These are phyloP conservation scores for Ceratobasidium sp. DNA, from an alignment of 1,284 basidiomycete genomes.

Conservation along the genomic window DNA sequence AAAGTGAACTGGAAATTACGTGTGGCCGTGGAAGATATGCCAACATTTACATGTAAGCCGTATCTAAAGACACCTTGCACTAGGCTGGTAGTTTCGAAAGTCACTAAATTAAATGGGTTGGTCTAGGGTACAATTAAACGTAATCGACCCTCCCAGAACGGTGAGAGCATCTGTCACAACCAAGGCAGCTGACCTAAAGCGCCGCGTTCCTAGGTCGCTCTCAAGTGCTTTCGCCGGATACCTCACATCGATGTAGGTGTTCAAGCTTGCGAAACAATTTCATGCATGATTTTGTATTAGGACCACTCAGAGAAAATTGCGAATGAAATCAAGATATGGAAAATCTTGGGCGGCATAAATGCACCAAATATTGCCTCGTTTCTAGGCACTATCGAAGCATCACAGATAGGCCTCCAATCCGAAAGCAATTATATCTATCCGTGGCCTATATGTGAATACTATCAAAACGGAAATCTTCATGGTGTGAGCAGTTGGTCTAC, in stretches of 20 bases:
- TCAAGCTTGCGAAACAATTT: not conserved
- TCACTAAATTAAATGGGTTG: no score
- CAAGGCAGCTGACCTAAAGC: not conserved
- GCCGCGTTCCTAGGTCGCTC: not conserved
- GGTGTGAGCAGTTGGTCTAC: not conserved
- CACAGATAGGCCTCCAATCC: not conserved
- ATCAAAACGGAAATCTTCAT: not conserved
- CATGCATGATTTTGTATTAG: not conserved
- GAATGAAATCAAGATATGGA: conserved; percentile 9
- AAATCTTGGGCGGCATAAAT: not conserved
- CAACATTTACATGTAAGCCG: no score
- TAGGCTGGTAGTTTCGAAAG: no score
- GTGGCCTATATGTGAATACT: conserved; percentile 15
- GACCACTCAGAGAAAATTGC: not conserved
- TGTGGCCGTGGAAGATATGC: no score
- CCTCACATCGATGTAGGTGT: not conserved
- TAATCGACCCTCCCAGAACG: not conserved
- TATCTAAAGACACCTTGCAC: no score
- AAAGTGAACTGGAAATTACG: no score
- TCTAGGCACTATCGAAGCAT: not conserved
- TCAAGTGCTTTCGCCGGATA: not conserved
- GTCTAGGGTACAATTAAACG: not conserved
- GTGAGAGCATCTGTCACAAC: not conserved
- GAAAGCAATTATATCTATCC: not conserved
- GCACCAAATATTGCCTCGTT: not conserved